Evolutionary conservation across 2,329 filamentous ascomycete species (phyloP), one percentile per base, ranked within the genome.

Genomic region (Ophiostoma perfectum): DNA sequence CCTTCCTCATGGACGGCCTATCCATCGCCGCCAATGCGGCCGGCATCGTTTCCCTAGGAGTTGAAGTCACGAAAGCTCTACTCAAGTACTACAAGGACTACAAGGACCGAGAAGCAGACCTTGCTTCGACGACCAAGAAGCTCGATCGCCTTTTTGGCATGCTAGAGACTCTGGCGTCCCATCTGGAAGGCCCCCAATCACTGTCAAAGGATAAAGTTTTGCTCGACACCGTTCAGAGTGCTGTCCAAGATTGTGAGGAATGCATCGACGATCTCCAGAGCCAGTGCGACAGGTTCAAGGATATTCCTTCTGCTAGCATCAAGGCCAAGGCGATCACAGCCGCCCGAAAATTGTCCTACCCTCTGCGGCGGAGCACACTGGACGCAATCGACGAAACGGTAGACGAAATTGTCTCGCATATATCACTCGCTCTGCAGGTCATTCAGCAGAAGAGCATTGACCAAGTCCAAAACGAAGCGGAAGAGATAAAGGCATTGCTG

Each of bases 41-140:
- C 8, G 49, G 49, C 7, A 18, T 55, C 3, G 49, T 55, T 7
- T 55, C n/a, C 3, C 49, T 55, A 4, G 49, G 49, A 9, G n/a
- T 55, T 3, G 18, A 55, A 9, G 49, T 36, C 49, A 55, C 49
- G 9, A 55, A 55, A 11, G 49, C 49, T 8, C 27, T 55, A 18
- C 49, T 55, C 49, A 55, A 55, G 18, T 55, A 55, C 49, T 55
- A 36, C 49, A 27, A 55, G 18, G 49, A 27, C n/a, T 55, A 55
- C 49, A 55, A 55, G n/a, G 49, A 5, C 18, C 18, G 49, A 55
- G 49, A 55, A 55, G n/a, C 49, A 55, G n/a, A 55, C 8, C n/a
- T 55, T 8, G 7, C 8, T 7, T 27, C n/a, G 8, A 55, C 49
- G n/a, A 55, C 27, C 49, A 55, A 55, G 18, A 55, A 55, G 49